Evolutionary conservation across 495 filamentous ascomycete species (phyloP).

Genomic region (Aspergillus steynii): DNA sequence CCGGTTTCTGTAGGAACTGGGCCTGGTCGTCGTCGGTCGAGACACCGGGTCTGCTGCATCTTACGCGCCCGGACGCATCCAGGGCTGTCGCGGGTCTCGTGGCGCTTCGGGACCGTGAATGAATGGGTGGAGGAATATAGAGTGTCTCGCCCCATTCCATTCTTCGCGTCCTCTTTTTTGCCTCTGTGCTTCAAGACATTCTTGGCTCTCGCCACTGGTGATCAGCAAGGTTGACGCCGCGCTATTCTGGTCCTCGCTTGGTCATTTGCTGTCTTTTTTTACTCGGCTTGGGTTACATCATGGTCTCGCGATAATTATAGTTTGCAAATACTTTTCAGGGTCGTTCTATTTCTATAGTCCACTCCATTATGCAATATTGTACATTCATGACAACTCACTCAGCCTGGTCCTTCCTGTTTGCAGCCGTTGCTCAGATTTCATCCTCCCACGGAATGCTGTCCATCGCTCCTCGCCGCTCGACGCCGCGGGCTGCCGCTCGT

Average conservation of each 20-base stretch:
- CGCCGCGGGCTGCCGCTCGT: conserved; percentile 70
- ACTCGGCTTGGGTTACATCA: neutral
- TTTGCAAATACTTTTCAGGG: neutral
- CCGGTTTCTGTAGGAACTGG: too few relatives aligned
- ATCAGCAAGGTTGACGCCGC: neutral
- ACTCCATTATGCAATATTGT: neutral
- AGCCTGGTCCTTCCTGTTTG: neutral
- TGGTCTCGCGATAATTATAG: neutral
- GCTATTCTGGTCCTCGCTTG: neutral
- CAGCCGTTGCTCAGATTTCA: conserved; percentile 55
- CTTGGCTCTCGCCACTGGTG: neutral
- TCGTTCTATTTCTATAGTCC: neutral
- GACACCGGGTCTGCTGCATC: neutral
- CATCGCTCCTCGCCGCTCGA: conserved; percentile 80
- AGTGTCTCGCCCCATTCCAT: conserved; percentile 4
- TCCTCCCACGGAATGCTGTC: conserved; percentile 84
- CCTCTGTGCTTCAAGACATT: conserved; percentile 1
- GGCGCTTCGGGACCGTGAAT: neutral
- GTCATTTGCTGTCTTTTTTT: neutral
- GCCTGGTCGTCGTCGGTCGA: neutral
- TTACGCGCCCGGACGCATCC: neutral
- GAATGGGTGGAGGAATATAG: neutral
- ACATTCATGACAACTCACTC: neutral
- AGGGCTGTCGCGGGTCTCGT: neutral
- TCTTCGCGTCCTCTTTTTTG: neutral